These are phyloP conservation scores for Wallacemonas sp. DNA, from an alignment of 208 protist species.

Conservation along the genomic window DNA sequence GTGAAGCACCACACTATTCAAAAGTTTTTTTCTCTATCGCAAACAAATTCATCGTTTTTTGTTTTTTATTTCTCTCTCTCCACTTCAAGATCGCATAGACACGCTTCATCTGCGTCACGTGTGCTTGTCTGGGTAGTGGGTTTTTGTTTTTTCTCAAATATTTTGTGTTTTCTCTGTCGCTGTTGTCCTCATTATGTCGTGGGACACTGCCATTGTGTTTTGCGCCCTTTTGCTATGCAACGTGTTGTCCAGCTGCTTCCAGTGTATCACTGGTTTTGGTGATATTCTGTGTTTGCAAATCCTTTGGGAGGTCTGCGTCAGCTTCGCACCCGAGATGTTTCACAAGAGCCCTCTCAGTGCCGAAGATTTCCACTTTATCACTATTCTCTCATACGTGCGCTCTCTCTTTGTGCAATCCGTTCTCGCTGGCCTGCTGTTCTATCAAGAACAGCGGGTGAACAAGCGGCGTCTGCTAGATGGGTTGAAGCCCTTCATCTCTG, in stretches of 20 bases:
- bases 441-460: conserved; percentile 27
- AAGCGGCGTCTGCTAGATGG: conserved; percentile 14
- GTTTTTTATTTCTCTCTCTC: no score
- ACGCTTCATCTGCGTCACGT: no score
- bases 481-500: conserved; percentile 10
- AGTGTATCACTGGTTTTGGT: conserved; percentile 25
- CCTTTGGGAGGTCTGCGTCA: conserved; percentile 17
- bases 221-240: conserved; percentile 9
- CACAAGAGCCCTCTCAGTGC: conserved; percentile 18
- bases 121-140: no score
- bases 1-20: no score
- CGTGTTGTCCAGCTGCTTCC: conserved; percentile 18
- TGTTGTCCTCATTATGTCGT: conserved; percentile 5
- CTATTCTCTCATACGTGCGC: conserved; percentile 29
- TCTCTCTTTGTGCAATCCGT: conserved; percentile 33
- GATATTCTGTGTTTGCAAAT: conserved; percentile 19
- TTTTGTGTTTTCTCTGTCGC: conserved; percentile 10
- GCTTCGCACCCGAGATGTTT: conserved; percentile 13
- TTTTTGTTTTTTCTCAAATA: no score
- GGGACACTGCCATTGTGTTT: conserved; percentile 11
- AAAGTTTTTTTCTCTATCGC: no score
- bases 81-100: no score
- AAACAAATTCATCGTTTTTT: no score
- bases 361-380: conserved; percentile 30
- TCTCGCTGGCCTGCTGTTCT: conserved; percentile 19